A percentile compares a stretch with the other conserved stretches of the same genome.
Evolutionary conservation across 2,329 filamentous ascomycete genomes (phyloP).

Genomic region (Fusarium sp.): DNA sequence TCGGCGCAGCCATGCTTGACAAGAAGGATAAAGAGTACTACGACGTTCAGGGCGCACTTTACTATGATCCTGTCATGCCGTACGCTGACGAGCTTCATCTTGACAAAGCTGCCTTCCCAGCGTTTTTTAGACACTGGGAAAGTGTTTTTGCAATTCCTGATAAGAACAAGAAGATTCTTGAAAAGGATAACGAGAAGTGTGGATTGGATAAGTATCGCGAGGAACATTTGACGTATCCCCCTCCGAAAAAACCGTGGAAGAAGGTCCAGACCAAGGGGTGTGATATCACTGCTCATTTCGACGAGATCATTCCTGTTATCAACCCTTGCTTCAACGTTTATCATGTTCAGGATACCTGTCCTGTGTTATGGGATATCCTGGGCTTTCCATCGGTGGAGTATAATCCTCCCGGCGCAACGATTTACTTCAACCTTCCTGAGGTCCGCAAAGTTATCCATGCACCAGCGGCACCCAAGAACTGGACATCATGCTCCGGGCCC

Average conservation of each 20-base stretch:
- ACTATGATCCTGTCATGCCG: slow-evolving; percentile 27
- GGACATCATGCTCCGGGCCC: slow-evolving; percentile 1
- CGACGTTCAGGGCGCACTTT: slow-evolving; percentile 12
- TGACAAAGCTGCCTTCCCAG: slow-evolving; percentile 13
- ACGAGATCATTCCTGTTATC: slow-evolving; percentile 4
- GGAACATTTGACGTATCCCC: slow-evolving; percentile 10
- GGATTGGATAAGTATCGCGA: slow-evolving; percentile 20
- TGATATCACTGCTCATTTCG: slow-evolving; percentile 18
- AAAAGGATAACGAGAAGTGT: slow-evolving; percentile 20
- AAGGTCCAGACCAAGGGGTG: slow-evolving; percentile 17
- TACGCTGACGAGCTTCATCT: slow-evolving; percentile 9
- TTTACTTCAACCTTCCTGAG: slow-evolving; percentile 12
- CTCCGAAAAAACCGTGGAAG: slow-evolving; percentile 8
- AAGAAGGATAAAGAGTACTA: slow-evolving; percentile 17
- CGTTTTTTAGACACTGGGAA: slow-evolving; percentile 17
- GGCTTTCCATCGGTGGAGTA: slow-evolving; percentile 7
- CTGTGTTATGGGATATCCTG: background rate
- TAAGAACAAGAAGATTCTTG: slow-evolving; percentile 26
- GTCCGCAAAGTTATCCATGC: slow-evolving; percentile 24
- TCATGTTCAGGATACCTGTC: slow-evolving; percentile 15
- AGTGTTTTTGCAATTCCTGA: slow-evolving; percentile 23
- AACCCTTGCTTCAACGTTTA: slow-evolving; percentile 24
- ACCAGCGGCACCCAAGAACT: background rate
- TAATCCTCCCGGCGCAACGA: background rate
- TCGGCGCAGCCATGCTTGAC: slow-evolving; percentile 17